A percentile compares a stretch with the other conserved stretches of the same genome.
Evolutionary conservation across 208 protist genomes (phyloP).

Genomic region (Acanthamoeba lenticulata): DNA sequence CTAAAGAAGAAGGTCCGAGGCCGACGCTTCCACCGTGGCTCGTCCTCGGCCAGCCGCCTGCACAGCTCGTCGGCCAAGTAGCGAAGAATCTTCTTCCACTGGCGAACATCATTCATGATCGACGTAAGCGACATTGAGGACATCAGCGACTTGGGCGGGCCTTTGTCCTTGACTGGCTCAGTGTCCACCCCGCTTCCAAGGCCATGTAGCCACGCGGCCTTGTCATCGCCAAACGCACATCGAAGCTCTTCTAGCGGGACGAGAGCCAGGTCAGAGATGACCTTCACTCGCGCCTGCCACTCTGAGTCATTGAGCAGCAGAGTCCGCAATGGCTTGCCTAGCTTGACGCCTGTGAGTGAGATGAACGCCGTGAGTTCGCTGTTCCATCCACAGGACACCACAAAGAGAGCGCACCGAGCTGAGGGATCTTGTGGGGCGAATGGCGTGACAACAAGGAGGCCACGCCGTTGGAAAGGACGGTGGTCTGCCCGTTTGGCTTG

Average conservation of each 20-base stretch:
- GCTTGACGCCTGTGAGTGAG: slow-evolving; percentile 7
- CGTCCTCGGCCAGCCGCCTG: background rate
- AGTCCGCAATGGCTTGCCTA: background rate
- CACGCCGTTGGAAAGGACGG: background rate
- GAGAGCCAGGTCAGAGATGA: background rate
- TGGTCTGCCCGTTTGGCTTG: slow-evolving; percentile 49
- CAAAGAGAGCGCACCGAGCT: no score
- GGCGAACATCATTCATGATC: background rate
- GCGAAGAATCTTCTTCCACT: slow-evolving; percentile 16
- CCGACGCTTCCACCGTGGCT: background rate
- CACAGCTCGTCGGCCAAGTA: slow-evolving; percentile 37
- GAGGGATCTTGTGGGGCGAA: background rate
- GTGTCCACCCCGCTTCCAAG: background rate
- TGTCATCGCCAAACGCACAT: background rate
- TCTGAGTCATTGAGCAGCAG: background rate
- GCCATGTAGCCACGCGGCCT: background rate
- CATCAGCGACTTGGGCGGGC: slow-evolving; percentile 23
- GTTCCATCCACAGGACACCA: no score
- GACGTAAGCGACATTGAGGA: slow-evolving; percentile 32
- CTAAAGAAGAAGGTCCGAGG: background rate
- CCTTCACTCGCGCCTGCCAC: background rate
- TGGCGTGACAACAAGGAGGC: background rate
- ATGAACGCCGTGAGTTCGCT: no score
- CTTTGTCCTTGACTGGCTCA: slow-evolving; percentile 23
- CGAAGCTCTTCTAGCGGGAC: background rate